Base-by-base conservation (phyloP, 2,329 filamentous ascomycete genomes). In the Macroventuria anomochaeta region DNA sequence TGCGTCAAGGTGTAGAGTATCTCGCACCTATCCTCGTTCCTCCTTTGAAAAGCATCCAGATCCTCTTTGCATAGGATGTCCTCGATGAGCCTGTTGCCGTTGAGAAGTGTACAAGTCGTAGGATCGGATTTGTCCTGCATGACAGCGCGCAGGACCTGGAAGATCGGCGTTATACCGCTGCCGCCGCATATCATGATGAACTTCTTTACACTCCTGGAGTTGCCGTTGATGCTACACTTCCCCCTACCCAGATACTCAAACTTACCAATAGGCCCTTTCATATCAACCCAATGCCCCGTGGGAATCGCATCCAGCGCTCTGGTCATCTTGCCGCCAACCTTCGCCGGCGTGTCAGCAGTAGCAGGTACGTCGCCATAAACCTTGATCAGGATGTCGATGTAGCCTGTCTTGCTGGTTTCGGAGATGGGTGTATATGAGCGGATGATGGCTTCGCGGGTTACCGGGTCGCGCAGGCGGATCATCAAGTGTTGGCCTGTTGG, bases 121-220 rank as follows among this genome's bases (percentile, higher is more conserved):
- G 73, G 61, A 66, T 93, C 90, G 0, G 78, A 70, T 1, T 70
- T 63, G 58, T 93, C 85, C 38, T 82, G 79, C 72, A 92, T 82
- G 0, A 96, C 84, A 0, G 90, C 88, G 6, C 90, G 81, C 46
- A 96, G 78, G 3, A 96, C 89, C 68, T 95, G 90, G 70, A 88
- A 95, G 59, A 96, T 90, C 0, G 93, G 93, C n/a, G 93, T 96
- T 67, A 97, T 89, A 0, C 93, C 93, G n/a, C 85, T 90, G 5
- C 93, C 93, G 12, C 84, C 93, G 64, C 90, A 95, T 26, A 96
- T 86, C 91, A 96, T 96, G 69, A 89, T 80, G 72, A 96, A 91
- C 11, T 82, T 83, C 46, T 81, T 83, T 1, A 96, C 83, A 0
- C 64, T 74, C 8, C 87, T 78, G 52, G 79, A 71, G 17, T 78